Evolutionary conservation across 805 yeast genomes (phyloP).

Genomic region (Metschnikowia amazonensis): DNA sequence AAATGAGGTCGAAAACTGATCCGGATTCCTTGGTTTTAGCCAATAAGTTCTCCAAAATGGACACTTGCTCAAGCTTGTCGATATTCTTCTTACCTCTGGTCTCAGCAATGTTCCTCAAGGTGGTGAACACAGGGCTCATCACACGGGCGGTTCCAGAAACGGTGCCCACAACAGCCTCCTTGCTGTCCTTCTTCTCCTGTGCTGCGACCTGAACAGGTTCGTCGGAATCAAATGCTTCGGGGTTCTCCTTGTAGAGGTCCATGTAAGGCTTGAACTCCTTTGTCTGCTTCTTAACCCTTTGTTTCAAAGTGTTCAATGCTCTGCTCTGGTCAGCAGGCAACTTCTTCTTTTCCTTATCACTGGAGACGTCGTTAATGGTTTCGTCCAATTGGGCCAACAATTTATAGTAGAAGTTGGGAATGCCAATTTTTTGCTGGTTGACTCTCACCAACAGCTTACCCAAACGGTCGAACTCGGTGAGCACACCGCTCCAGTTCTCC

Average conservation of each 20-base stretch:
- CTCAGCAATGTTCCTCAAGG: slow-evolving; percentile 73
- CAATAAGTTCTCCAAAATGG: slow-evolving; percentile 61
- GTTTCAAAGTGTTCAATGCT: slow-evolving; percentile 82
- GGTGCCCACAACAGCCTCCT: slow-evolving; percentile 26
- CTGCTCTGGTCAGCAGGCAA: slow-evolving; percentile 79
- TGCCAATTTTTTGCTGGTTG: slow-evolving; percentile 69
- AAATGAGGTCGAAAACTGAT: slow-evolving; percentile 69
- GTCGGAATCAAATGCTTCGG: slow-evolving; percentile 68
- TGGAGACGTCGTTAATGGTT: slow-evolving; percentile 49
- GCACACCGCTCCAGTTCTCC: slow-evolving; percentile 75
- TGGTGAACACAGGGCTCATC: slow-evolving; percentile 56
- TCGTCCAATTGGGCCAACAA: slow-evolving; percentile 71
- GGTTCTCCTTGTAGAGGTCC: slow-evolving; percentile 59
- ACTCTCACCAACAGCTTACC: slow-evolving; percentile 63
- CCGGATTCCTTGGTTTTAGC: slow-evolving; percentile 22
- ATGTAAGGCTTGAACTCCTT: slow-evolving; percentile 65
- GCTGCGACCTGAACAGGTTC: slow-evolving; percentile 38
- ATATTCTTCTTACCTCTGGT: slow-evolving; percentile 94
- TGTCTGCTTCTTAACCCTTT: slow-evolving; percentile 76
- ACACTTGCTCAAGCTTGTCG: slow-evolving; percentile 75
- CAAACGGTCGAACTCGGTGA: slow-evolving; percentile 74
- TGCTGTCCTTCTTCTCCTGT: slow-evolving; percentile 28
- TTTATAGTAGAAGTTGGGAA: slow-evolving; percentile 69
- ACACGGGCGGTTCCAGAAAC: slow-evolving; percentile 39
- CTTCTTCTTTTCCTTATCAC: slow-evolving; percentile 57